These are phyloP conservation scores for Pseudocercospora macadamiae DNA, from an alignment of 2,329 filamentous ascomycete genomes.

Conservation along the genomic window DNA sequence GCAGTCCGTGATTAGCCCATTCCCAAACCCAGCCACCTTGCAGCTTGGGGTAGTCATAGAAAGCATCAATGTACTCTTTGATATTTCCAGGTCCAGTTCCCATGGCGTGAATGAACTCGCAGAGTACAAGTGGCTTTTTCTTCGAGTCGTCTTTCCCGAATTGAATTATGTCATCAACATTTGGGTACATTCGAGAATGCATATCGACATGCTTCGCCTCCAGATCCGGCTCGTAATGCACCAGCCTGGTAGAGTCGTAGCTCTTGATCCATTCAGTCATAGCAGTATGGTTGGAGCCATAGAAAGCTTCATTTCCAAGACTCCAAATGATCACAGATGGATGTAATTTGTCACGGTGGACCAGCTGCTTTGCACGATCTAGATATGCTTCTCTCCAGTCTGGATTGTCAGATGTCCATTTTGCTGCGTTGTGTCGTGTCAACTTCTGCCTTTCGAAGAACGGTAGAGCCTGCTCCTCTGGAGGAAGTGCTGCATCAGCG, in stretches of 20 bases:
- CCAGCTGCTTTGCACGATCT: conserved; percentile 66
- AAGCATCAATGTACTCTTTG: conserved; percentile 68
- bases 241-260: conserved; percentile 60
- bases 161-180: conserved; percentile 54
- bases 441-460: conserved; percentile 52
- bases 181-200: conserved; percentile 69
- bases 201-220: conserved; percentile 65
- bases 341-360: conserved; percentile 72
- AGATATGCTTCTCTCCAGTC: conserved; percentile 67
- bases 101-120: conserved; percentile 66
- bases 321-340: conserved; percentile 73
- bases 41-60: conserved; percentile 62
- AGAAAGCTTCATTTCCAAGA: conserved; percentile 73
- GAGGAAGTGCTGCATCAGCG: conserved; percentile 27
- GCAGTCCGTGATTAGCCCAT: conserved; percentile 50
- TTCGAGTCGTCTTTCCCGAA: conserved; percentile 45
- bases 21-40: conserved; percentile 63
- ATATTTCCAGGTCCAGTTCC: conserved; percentile 73
- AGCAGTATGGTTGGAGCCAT: conserved; percentile 66
- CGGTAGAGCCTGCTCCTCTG: conserved; percentile 60
- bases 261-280: conserved; percentile 67
- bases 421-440: conserved; percentile 57
- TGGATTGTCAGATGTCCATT: conserved; percentile 64
- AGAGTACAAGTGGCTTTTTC: conserved; percentile 60
- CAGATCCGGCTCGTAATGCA: conserved; percentile 70